These are phyloP conservation scores for Potentilla sterilis DNA, from an alignment of 306 rosid genomes.

Conservation along the genomic window DNA sequence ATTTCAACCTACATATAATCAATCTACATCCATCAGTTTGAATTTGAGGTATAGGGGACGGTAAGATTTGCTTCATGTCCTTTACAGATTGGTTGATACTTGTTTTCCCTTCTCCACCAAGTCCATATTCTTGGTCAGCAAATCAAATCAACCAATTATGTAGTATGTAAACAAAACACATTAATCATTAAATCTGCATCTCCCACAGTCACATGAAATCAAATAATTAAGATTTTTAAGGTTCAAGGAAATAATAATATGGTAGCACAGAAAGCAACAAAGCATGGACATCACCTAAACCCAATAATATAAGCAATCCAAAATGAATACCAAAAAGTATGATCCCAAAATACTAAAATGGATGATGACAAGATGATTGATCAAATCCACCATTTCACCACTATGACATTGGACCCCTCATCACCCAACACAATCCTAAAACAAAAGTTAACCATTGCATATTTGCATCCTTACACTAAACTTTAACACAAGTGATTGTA, in stretches of 20 bases:
- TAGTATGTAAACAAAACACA: not conserved
- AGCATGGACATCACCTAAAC: not conserved
- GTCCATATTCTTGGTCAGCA: not conserved
- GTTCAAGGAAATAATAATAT: not conserved
- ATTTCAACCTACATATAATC: not conserved
- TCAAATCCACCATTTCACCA: not conserved
- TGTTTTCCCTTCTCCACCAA: not conserved
- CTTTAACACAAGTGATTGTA: not conserved
- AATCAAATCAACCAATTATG: not conserved
- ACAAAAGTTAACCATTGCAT: not conserved
- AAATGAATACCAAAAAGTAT: not conserved
- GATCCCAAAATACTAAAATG: not conserved
- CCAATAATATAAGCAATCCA: not conserved
- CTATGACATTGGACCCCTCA: not conserved
- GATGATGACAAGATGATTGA: constrained; percentile 1
- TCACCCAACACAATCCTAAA: not conserved
- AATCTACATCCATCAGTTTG: not conserved
- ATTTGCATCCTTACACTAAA: not conserved
- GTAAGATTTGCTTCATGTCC: not conserved
- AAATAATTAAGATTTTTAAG: not conserved
- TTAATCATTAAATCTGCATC: not conserved
- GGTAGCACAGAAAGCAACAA: not conserved
- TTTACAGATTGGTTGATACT: not conserved
- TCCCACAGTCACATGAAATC: not conserved
- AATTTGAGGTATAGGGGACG: not conserved